Conservation (phyloP, 495 filamentous ascomycete species). For the Xylaria palmicola region DNA sequence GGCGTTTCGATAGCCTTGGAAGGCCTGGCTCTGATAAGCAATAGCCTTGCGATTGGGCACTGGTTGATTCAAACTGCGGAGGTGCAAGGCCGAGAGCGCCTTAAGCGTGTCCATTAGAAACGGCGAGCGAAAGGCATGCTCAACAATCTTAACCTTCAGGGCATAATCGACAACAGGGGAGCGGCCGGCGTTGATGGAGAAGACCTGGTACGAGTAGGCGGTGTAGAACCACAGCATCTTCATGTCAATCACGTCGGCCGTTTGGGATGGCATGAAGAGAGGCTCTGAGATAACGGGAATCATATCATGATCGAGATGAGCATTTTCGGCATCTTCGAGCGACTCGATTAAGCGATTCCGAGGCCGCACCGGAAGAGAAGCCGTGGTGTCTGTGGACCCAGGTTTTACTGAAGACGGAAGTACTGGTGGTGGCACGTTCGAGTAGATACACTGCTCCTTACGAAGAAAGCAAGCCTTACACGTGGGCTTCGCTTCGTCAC, state of each 20-base stretch:
- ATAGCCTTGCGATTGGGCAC: conserved; percentile 27
- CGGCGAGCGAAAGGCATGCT: conserved; percentile 46
- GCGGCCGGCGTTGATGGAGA: conserved; percentile 34
- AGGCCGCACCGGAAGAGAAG: conserved; percentile 11
- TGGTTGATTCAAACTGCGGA: conserved; percentile 31
- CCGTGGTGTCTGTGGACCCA: not conserved
- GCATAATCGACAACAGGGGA: conserved; percentile 34
- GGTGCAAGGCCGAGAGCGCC: conserved; percentile 46
- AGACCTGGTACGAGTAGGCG: conserved; percentile 34
- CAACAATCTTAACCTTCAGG: conserved; percentile 42
- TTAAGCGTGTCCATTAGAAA: conserved; percentile 53
- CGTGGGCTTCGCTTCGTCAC: conserved; percentile 49
- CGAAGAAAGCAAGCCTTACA: conserved; percentile 47
- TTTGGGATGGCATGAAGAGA: conserved; percentile 30
- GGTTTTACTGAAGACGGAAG: conserved; percentile 16
- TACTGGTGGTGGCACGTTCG: conserved; percentile 7
- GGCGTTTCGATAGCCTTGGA: conserved; percentile 46
- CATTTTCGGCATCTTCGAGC: not conserved
- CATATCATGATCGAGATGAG: not conserved
- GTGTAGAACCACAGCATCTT: conserved; percentile 46
- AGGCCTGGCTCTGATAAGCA: conserved; percentile 41
- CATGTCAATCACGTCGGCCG: conserved; percentile 35
- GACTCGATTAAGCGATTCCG: not conserved
- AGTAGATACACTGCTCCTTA: conserved; percentile 45
- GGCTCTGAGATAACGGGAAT: conserved; percentile 33